Evolutionary conservation across 768 basidiomycete species (phyloP).

Genomic region (Mycena belliarum): DNA sequence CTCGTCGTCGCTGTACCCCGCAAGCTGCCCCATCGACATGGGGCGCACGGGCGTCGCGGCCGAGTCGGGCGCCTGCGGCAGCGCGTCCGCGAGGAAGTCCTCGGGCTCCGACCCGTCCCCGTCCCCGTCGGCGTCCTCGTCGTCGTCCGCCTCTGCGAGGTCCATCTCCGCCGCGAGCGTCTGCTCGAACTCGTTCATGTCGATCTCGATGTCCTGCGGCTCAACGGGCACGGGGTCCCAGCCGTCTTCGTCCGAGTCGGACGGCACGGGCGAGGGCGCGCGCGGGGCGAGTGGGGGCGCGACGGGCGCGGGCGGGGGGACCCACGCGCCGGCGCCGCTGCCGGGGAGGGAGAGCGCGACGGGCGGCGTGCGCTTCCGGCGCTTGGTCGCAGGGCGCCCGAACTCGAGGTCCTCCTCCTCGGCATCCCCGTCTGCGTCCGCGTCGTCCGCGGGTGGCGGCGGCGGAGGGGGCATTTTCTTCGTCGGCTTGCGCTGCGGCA

Average conservation of each 20-base stretch:
- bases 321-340: constrained; percentile 9
- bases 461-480: constrained; percentile 24
- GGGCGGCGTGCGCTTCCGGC: constrained; percentile 28
- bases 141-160: constrained; percentile 29
- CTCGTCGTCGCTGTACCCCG: constrained; percentile 31
- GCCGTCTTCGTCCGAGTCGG: constrained; percentile 47
- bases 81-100: constrained; percentile 50
- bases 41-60: constrained; percentile 28
- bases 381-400: constrained; percentile 36
- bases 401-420: constrained; percentile 51
- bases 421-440: constrained; percentile 19
- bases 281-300: constrained; percentile 21
- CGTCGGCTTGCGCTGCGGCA: constrained; percentile 14
- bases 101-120: constrained; percentile 35
- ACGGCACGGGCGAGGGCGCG: constrained; percentile 15
- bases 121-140: constrained; percentile 24
- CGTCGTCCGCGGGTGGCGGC: neutral
- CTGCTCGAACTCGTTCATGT: constrained; percentile 31
- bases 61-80: constrained; percentile 36
- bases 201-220: constrained; percentile 37
- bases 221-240: constrained; percentile 45
- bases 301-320: constrained; percentile 19
- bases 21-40: constrained; percentile 36
- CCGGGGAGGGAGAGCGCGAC: constrained; percentile 23
- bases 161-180: constrained; percentile 40